A percentile compares a stretch with the other conserved stretches of the same genome.
Evolutionary conservation across 257 asterid species (phyloP).

Genomic region (Gentiana dahurica): DNA sequence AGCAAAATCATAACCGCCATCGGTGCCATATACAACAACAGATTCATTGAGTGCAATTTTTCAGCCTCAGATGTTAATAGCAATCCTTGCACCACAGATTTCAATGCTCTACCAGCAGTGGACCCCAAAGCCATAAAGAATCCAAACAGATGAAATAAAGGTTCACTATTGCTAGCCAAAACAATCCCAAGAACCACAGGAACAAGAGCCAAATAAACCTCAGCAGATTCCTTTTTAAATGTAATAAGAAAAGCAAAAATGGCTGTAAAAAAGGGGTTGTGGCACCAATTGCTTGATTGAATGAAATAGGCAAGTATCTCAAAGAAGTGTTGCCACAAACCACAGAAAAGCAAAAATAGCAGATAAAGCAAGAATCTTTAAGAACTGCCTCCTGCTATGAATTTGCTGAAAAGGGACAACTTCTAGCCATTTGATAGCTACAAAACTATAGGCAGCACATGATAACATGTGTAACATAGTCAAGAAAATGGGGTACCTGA

Average conservation of each 20-base stretch:
- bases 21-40: constrained; percentile 91
- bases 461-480: constrained; percentile 93
- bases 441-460: constrained; percentile 58
- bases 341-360: constrained; percentile 74
- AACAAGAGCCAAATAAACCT: constrained; percentile 76
- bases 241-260: constrained; percentile 78
- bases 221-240: constrained; percentile 69
- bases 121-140: constrained; percentile 81
- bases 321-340: constrained; percentile 93
- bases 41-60: constrained; percentile 91
- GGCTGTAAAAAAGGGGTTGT: constrained; percentile 95
- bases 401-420: constrained; percentile 83
- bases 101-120: constrained; percentile 88
- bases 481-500: constrained; percentile 74
- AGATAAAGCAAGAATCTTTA: constrained; percentile 70
- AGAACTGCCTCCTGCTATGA: constrained; percentile 67
- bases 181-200: constrained; percentile 94
- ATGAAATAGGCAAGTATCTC: constrained; percentile 83
- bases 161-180: constrained; percentile 90
- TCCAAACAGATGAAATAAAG: constrained; percentile 75
- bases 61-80: constrained; percentile 75
- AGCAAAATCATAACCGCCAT: constrained; percentile 80
- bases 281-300: constrained; percentile 91
- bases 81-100: constrained; percentile 88
- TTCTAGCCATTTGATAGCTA: constrained; percentile 72